Evolutionary conservation across 495 filamentous ascomycete species (phyloP).

Genomic region (Daldinia caldariorum): DNA sequence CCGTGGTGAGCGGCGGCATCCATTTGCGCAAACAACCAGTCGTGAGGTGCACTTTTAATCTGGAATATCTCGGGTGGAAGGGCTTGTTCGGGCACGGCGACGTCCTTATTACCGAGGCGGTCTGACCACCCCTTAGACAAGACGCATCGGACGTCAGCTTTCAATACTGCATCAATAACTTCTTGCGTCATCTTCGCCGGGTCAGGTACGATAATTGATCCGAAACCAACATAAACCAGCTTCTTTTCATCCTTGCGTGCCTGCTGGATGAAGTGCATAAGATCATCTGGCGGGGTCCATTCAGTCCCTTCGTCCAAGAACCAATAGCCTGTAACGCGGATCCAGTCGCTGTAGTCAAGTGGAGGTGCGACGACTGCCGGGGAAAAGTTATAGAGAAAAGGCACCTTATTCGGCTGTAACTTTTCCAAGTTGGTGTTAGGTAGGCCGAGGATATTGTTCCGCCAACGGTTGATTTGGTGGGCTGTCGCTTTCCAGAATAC

Average conservation of each 20-base stretch:
- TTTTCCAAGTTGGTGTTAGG: conserved; percentile 87
- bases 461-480: conserved; percentile 92
- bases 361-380: conserved; percentile 91
- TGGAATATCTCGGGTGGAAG: conserved; percentile 84
- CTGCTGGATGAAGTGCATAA: conserved; percentile 79
- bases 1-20: conserved; percentile 96
- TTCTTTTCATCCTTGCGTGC: conserved; percentile 86
- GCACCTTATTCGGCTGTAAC: conserved; percentile 94
- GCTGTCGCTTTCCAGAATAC: conserved; percentile 96
- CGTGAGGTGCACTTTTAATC: conserved; percentile 92
- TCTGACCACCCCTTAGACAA: conserved; percentile 99
- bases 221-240: conserved; percentile 96
- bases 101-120: conserved; percentile 63
- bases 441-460: conserved; percentile 79
- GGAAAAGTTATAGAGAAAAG: conserved; percentile 97
- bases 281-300: conserved; percentile 79
- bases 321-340: conserved; percentile 97
- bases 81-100: conserved; percentile 67
- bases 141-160: conserved; percentile 94
- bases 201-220: conserved; percentile 94
- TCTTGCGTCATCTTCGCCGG: conserved; percentile 86
- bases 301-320: conserved; percentile 85
- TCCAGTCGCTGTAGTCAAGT: conserved; percentile 97
- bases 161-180: conserved; percentile 87
- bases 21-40: conserved; percentile 95